Evolutionary conservation across 1,284 basidiomycete genomes (phyloP).

Genomic region (Fistulinella staudtii): DNA sequence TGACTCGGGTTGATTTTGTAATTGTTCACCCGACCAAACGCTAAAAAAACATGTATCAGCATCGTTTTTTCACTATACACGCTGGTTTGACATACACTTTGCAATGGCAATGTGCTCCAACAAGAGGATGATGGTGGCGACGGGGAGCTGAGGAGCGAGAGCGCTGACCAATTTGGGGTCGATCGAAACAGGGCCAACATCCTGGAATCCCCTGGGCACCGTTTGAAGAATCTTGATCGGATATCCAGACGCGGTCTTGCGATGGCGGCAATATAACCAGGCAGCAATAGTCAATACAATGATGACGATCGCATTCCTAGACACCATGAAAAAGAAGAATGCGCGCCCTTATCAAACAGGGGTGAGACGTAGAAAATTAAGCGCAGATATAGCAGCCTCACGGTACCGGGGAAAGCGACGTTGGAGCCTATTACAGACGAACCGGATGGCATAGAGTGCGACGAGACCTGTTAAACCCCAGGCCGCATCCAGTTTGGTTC

Average conservation of each 20-base stretch:
- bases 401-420: conserved; percentile 66
- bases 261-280: conserved; percentile 76
- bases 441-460: conserved; percentile 74
- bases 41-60: conserved; percentile 39
- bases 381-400: conserved; percentile 29
- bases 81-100: conserved; percentile 53
- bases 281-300: conserved; percentile 81
- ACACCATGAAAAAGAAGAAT: conserved; percentile 83
- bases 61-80: neutral
- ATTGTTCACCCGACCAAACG: conserved; percentile 92
- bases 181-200: conserved; percentile 75
- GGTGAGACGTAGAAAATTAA: conserved; percentile 1
- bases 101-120: conserved; percentile 97
- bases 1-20: conserved; percentile 99
- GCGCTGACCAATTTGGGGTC: conserved; percentile 61
- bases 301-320: conserved; percentile 87
- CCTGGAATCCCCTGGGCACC: conserved; percentile 81
- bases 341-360: conserved; percentile 51
- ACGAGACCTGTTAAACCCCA: conserved; percentile 82
- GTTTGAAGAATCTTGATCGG: conserved; percentile 83
- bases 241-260: conserved; percentile 55
- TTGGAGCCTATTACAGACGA: conserved; percentile 54
- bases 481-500: conserved; percentile 79
- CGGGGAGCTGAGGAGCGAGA: conserved; percentile 78
- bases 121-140: conserved; percentile 91